Base-by-base conservation (phyloP, 495 filamentous ascomycete species). In the Clavariopsis aquatica region DNA sequence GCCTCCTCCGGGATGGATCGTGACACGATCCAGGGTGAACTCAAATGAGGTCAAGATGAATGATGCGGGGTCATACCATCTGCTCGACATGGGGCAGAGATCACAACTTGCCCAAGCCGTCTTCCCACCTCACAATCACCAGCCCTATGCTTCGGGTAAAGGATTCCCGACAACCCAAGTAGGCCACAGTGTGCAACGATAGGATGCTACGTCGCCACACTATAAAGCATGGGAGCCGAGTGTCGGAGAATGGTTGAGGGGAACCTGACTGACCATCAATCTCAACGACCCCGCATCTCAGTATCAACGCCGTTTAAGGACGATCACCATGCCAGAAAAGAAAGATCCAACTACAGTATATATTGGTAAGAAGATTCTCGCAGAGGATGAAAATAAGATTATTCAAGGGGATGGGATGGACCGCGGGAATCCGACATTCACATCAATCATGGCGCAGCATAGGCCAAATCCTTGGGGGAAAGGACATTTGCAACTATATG, bases 381-480 rank as follows among this genome's bases (percentile, higher is more conserved):
- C 57, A 2, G 64, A 66, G 24, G 57, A 66, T 61, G 64, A 57
- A 2, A 60, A 43, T 19, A 66, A 66, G 56, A 57, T 66, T 24
- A 38, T 66, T 10, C 57, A 66, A 26, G 57, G 61, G 29, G 43
- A 28, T 1, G 64, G 56, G 41, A 22, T 55, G n/a, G 29, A 49
- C 13, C 57, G 56, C 19, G 64, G 60, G n/a, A 66, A 66, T 41
- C 22, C 64, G 28, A 49, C 31, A 0, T 66, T 66, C 51, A 41
- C 64, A 17, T 45, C 56, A 5, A 66, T 66, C 31, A 60, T 66
- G 57, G 64, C 57, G 20, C 60, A 49, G 36, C 64, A 66, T 31
- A 60, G 56, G 45, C 64, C 64, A 12, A 61, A 66, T 41, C 56
- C 56, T 0, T 66, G 56, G 57, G 64, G 64, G 9, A 66, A 61